Evolutionary conservation across 345 rosid species (phyloP).

Genomic region (Populus euphratica): DNA sequence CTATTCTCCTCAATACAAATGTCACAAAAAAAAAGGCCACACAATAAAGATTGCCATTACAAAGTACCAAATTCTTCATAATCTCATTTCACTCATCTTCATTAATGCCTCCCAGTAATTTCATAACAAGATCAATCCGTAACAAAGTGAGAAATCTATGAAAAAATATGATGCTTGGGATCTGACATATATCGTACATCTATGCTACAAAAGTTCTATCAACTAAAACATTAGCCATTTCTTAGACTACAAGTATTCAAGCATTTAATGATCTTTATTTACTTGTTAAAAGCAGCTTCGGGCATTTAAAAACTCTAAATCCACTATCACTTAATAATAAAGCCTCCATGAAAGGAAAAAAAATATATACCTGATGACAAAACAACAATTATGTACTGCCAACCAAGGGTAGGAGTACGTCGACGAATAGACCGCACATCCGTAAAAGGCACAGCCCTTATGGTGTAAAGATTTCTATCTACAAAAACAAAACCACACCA

Average conservation of each 20-base stretch:
- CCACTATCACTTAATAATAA: background rate
- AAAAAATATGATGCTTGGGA: background rate
- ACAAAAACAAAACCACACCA: conserved; percentile 21
- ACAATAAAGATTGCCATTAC: background rate
- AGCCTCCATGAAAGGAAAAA: background rate
- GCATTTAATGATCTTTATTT: background rate
- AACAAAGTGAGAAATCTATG: background rate
- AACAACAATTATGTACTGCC: conserved; percentile 91
- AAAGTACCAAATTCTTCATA: background rate
- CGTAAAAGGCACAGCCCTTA: conserved; percentile 66
- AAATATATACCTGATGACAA: conserved; percentile 66
- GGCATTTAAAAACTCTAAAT: background rate
- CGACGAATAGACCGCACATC: conserved; percentile 82
- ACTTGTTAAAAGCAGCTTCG: background rate
- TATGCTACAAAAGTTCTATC: background rate
- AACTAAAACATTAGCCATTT: background rate
- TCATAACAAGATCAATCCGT: background rate
- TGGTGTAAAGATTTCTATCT: conserved; percentile 89
- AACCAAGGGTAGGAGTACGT: conserved; percentile 88
- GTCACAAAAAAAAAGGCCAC: background rate
- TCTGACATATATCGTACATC: background rate
- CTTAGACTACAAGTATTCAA: background rate
- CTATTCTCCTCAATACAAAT: background rate
- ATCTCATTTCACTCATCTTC: background rate
- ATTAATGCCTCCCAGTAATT: background rate